Conservation (phyloP, 2,329 filamentous ascomycete species). For the Epichloe coenophiala region DNA sequence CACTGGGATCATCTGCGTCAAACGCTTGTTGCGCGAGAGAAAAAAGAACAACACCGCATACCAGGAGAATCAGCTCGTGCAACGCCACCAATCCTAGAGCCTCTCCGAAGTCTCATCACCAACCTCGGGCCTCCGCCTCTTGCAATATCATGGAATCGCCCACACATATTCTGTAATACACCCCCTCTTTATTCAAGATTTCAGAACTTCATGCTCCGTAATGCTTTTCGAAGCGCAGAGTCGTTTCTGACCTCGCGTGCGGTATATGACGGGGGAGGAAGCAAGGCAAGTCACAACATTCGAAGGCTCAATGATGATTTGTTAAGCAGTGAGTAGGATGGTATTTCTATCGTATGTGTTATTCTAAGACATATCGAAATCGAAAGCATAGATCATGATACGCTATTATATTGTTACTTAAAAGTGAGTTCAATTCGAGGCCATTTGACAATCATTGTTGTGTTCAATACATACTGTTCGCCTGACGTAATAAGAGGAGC, state of each 20-base stretch:
- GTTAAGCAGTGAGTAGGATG: conserved; percentile 35
- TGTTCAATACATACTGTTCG: neutral
- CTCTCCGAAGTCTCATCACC: conserved; percentile 46
- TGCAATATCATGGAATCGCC: conserved; percentile 56
- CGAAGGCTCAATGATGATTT: neutral
- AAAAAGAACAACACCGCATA: conserved; percentile 42
- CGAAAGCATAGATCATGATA: conserved; percentile 52
- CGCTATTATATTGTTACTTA: conserved; percentile 52
- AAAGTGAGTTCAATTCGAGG: conserved; percentile 31
- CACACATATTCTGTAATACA: conserved; percentile 48
- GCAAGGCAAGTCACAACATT: conserved; percentile 33
- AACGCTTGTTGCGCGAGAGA: conserved; percentile 46
- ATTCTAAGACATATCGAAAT: conserved; percentile 55
- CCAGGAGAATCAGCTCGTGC: conserved; percentile 38
- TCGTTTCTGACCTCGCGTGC: conserved; percentile 50
- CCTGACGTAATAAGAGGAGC: neutral
- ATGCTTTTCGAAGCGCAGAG: conserved; percentile 51
- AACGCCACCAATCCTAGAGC: conserved; percentile 44
- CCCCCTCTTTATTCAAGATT: conserved; percentile 57
- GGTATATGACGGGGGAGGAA: conserved; percentile 61
- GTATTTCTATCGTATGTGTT: conserved; percentile 54
- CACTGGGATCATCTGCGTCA: conserved; percentile 59
- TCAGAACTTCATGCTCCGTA: conserved; percentile 59
- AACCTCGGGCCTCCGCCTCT: conserved; percentile 54
- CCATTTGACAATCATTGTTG: neutral